A percentile compares a stretch with the other conserved stretches of the same genome.
Conservation (phyloP, 345 rosid genomes). For the Aquilaria malaccensis region DNA sequence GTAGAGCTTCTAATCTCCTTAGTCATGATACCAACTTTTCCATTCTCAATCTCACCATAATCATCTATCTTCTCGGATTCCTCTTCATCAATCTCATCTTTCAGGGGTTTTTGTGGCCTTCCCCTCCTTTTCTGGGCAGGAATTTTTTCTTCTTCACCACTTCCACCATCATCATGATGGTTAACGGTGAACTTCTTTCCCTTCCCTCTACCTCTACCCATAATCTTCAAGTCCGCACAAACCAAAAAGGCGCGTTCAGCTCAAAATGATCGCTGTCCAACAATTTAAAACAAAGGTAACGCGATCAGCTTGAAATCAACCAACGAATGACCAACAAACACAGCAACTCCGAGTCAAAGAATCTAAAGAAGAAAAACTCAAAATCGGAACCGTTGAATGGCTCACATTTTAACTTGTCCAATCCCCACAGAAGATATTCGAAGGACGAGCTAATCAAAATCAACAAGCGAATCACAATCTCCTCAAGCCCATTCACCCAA, state of each 20-base stretch:
- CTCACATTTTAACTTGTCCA: not conserved
- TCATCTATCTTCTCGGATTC: constrained; percentile 42
- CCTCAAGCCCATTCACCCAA: constrained; percentile 9
- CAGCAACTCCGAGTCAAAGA: too few relatives aligned
- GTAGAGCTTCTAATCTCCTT: constrained; percentile 25
- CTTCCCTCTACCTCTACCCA: constrained; percentile 83
- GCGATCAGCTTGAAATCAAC: not conserved
- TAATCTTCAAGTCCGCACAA: constrained; percentile 17
- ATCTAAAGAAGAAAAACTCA: too few relatives aligned
- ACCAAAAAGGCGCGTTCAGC: constrained; percentile 20
- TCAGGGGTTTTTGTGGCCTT: constrained; percentile 57
- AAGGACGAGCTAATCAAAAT: too few relatives aligned
- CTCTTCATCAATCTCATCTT: constrained; percentile 52
- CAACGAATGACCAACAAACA: not conserved
- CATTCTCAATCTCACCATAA: constrained; percentile 39
- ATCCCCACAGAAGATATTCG: too few relatives aligned
- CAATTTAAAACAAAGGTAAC: not conserved
- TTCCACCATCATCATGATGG: constrained; percentile 48
- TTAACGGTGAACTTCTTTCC: constrained; percentile 42
- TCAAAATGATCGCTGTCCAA: constrained; percentile 20
- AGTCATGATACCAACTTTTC: constrained; percentile 23
- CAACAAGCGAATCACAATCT: too few relatives aligned
- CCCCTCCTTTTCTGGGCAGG: constrained; percentile 69
- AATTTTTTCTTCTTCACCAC: constrained; percentile 63
- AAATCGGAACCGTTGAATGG: too few relatives aligned